phyloP scores from a whole-genome alignment of 805 yeast genomes.

The Metschnikowia shivogae region DNA sequence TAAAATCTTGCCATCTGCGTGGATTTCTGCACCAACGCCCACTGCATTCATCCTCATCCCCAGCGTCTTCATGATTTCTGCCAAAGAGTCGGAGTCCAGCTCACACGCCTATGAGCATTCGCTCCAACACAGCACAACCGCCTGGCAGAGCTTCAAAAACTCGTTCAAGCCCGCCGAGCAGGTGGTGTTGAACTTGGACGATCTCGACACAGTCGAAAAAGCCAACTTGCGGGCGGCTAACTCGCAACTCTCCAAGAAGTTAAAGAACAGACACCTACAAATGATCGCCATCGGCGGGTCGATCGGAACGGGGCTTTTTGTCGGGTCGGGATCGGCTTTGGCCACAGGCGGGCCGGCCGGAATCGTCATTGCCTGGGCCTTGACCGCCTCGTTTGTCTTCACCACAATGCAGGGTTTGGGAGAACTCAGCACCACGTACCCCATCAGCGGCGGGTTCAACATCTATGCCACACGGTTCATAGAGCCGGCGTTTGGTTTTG shows the following conservation, averaged over 20 bases:
- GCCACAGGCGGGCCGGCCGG: slow-evolving; percentile 63
- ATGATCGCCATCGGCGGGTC: slow-evolving; percentile 69
- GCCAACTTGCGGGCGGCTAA: slow-evolving; percentile 26
- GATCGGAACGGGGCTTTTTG: slow-evolving; percentile 66
- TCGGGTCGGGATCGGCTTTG: slow-evolving; percentile 57
- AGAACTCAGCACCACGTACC: slow-evolving; percentile 53
- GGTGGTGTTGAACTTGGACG: slow-evolving; percentile 16
- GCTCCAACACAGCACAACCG: slow-evolving; percentile 7
- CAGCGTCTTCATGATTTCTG: slow-evolving; percentile 2
- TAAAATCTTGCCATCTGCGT: background rate
- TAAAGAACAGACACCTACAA: slow-evolving; percentile 61
- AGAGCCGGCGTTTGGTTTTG: slow-evolving; percentile 24
- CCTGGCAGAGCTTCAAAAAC: slow-evolving; percentile 23
- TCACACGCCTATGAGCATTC: slow-evolving; percentile 5
- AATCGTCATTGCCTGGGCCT: slow-evolving; percentile 49
- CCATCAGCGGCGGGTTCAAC: slow-evolving; percentile 28
- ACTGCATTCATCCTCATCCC: background rate
- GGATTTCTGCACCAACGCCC: too few species aligned
- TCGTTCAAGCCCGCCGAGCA: slow-evolving; percentile 34
- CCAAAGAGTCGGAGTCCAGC: slow-evolving; percentile 7
- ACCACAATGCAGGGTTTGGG: slow-evolving; percentile 62
- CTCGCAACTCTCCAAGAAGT: slow-evolving; percentile 16
- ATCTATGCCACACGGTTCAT: slow-evolving; percentile 22
- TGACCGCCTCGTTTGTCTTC: slow-evolving; percentile 56
- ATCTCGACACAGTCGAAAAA: slow-evolving; percentile 26